These are phyloP conservation scores for Diophrys appendiculata DNA, from an alignment of 73 alveolate genomes.

Conservation along the genomic window DNA sequence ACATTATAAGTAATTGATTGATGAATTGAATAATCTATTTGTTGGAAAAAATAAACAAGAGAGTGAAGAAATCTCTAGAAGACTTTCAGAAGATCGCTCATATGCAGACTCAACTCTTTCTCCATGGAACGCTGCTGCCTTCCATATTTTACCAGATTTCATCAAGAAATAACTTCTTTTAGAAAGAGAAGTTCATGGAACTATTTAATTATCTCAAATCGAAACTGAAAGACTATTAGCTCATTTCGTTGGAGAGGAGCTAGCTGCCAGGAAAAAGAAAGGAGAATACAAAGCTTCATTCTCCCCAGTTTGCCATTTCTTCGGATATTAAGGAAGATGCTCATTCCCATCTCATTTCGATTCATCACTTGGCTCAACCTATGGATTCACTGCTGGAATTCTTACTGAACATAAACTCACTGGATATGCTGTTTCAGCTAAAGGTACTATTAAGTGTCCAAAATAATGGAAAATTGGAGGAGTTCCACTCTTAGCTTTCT, in stretches of 20 bases:
- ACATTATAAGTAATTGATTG: conserved; percentile 67
- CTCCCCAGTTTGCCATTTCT: conserved; percentile 95
- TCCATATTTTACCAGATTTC: conserved; percentile 80
- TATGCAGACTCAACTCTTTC: conserved; percentile 35
- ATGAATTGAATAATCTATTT: conserved; percentile 62
- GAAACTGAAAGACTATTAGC: conserved; percentile 97
- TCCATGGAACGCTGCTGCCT: conserved; percentile 79
- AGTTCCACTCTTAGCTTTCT: conserved; percentile 50
- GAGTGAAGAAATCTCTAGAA: conserved; percentile 28
- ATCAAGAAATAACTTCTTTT: conserved; percentile 70
- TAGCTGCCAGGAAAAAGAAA: conserved; percentile 72
- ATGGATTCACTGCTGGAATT: conserved; percentile 89
- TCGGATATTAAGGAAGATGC: conserved; percentile 98
- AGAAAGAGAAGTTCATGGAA: conserved; percentile 79
- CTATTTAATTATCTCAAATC: conserved; percentile 81
- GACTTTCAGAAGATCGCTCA: conserved; percentile 13
- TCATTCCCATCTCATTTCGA: conserved; percentile 92
- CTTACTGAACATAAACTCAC: conserved; percentile 65
- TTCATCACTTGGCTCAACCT: conserved; percentile 80
- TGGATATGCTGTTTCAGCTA: conserved; percentile 62
- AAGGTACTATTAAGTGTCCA: conserved; percentile 53
- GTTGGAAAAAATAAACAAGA: conserved; percentile 33
- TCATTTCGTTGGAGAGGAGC: conserved; percentile 79
- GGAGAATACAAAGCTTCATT: conserved; percentile 85
- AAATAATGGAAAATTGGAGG: conserved; percentile 68